phyloP scores from a whole-genome alignment of 202 grass and related monocot genomes.

The Zoysia matrella region DNA sequence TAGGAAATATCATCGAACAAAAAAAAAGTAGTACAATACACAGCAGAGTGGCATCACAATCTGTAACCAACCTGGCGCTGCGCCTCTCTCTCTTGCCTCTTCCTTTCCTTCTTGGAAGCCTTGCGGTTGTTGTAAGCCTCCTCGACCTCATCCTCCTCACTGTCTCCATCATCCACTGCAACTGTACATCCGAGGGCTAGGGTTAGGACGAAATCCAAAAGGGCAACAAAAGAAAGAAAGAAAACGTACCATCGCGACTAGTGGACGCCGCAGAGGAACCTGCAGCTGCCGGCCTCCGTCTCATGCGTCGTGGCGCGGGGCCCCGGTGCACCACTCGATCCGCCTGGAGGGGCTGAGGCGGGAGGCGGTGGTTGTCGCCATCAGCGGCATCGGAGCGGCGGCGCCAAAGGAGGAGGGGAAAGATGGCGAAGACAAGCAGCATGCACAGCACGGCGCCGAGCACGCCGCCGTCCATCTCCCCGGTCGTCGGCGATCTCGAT shows the following conservation, averaged over 20 bases:
- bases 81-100: conserved; percentile 74
- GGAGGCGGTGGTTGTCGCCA: conserved; percentile 43
- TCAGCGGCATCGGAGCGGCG: conserved; percentile 60
- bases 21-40: too few species aligned
- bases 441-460: conserved; percentile 60
- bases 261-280: conserved; percentile 66
- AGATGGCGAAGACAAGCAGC: conserved; percentile 61
- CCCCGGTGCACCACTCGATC: conserved; percentile 67
- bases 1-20: background rate
- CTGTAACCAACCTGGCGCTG: conserved; percentile 66
- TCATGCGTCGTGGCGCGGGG: conserved; percentile 70
- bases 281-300: conserved; percentile 60
- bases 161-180: conserved; percentile 54
- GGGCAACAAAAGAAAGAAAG: background rate
- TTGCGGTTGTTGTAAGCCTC: conserved; percentile 52
- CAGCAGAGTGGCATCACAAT: background rate
- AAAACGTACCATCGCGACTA: conserved; percentile 48
- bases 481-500: background rate
- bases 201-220: conserved; percentile 2
- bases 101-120: conserved; percentile 90
- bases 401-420: conserved; percentile 80
- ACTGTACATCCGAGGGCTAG: conserved; percentile 14
- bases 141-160: conserved; percentile 65
- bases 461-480: conserved; percentile 67
- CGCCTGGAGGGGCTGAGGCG: conserved; percentile 67